Conservation (phyloP, 2,329 filamentous ascomycete genomes). For the Verticillium longisporum region DNA sequence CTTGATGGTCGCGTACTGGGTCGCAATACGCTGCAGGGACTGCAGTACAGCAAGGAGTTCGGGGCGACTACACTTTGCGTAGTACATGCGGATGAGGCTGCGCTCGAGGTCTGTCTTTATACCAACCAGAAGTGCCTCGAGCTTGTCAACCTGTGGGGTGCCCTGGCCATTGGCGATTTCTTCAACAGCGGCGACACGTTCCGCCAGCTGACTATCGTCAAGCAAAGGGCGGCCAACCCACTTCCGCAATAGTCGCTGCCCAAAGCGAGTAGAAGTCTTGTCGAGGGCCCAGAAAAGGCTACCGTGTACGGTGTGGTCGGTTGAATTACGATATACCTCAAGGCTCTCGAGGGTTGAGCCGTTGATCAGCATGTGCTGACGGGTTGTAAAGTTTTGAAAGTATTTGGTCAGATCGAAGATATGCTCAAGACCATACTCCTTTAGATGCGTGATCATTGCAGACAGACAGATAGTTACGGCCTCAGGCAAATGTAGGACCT, state of each 20-base stretch:
- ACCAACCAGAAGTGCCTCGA: slow-evolving; percentile 64
- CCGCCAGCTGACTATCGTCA: slow-evolving; percentile 66
- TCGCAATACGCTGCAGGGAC: slow-evolving; percentile 73
- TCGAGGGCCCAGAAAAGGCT: slow-evolving; percentile 95
- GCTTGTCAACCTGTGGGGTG: slow-evolving; percentile 61
- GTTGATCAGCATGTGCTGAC: slow-evolving; percentile 92
- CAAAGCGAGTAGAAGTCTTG: slow-evolving; percentile 84
- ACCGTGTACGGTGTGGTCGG: slow-evolving; percentile 75
- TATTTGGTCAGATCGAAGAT: slow-evolving; percentile 96
- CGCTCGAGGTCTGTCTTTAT: slow-evolving; percentile 83
- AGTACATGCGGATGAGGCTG: slow-evolving; percentile 91
- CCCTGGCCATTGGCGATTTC: slow-evolving; percentile 69
- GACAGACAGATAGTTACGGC: slow-evolving; percentile 87
- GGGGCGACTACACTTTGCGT: slow-evolving; percentile 86
- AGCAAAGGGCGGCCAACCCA: slow-evolving; percentile 92
- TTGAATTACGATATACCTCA: slow-evolving; percentile 93
- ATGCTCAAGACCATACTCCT: slow-evolving; percentile 88
- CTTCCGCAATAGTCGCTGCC: slow-evolving; percentile 79
- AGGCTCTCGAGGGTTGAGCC: slow-evolving; percentile 91
- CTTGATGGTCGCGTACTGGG: slow-evolving; percentile 65
- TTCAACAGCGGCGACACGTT: slow-evolving; percentile 76
- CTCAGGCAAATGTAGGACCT: slow-evolving; percentile 78
- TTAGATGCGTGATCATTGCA: slow-evolving; percentile 90
- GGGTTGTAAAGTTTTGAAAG: slow-evolving; percentile 89
- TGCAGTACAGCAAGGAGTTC: slow-evolving; percentile 83